phyloP scores from a whole-genome alignment of 1,284 basidiomycete genomes.

The Leccinum griseonigrum region DNA sequence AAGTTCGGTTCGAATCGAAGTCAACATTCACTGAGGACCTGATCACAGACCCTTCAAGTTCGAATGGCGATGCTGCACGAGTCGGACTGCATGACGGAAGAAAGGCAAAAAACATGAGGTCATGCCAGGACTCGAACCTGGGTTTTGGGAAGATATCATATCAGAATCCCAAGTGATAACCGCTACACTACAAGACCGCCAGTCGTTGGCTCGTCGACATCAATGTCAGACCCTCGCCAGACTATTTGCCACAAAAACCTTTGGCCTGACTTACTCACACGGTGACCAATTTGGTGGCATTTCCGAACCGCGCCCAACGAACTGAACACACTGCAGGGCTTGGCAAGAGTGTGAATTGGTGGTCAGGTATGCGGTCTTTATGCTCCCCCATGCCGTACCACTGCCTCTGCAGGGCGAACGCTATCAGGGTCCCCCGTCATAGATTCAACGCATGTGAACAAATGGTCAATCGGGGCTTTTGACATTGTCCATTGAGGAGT shows the following conservation, averaged over 20 bases:
- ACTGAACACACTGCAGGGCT: background rate
- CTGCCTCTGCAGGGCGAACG: background rate
- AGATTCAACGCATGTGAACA: background rate
- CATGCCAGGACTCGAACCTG: slow-evolving; percentile 21
- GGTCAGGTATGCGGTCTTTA: background rate
- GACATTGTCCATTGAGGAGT: background rate
- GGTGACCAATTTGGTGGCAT: background rate
- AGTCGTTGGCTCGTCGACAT: background rate
- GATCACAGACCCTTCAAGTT: too few species aligned
- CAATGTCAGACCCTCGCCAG: background rate
- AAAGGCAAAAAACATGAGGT: slow-evolving; percentile 1
- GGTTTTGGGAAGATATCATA: slow-evolving; percentile 15
- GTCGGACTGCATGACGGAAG: background rate
- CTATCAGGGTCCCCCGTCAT: background rate
- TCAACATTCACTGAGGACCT: too few species aligned
- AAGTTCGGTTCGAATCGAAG: too few species aligned
- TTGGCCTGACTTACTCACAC: background rate
- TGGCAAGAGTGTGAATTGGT: background rate
- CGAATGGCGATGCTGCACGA: too few species aligned
- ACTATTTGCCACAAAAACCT: too few species aligned
- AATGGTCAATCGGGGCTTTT: background rate
- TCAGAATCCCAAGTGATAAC: slow-evolving; percentile 61
- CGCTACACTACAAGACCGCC: slow-evolving; percentile 31
- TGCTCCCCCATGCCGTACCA: background rate
- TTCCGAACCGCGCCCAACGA: too few species aligned